Evolutionary conservation across 257 asterid species (phyloP), one percentile per base, ranked within the genome.

Genomic region (Leptodermis oblonga): DNA sequence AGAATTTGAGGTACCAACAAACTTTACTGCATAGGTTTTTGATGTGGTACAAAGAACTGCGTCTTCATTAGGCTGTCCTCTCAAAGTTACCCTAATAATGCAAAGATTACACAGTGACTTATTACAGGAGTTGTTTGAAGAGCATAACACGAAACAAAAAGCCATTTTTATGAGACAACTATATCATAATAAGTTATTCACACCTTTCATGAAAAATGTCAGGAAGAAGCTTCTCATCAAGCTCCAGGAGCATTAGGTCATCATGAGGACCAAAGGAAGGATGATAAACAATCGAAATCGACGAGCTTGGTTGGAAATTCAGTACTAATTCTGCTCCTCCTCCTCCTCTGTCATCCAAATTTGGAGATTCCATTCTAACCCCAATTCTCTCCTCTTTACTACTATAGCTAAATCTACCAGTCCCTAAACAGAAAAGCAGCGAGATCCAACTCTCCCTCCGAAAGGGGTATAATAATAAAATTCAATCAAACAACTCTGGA

Each of bases 11-110:
- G 95, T 86, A 31, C 97, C 99, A 53, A 93, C 99, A 76, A 85
- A 93, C 82, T 93, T 93, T 66, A 93, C 77, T 10, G 92, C 90
- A 75, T 86, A 93, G 61, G 99, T 90, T 85, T 93, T 93, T 52
- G 95, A 86, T 42, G 74, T 63, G 37, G 92, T 87, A 74, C 99
- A 93, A 33, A 93, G 87, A 82, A 93, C 99, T 69, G 96, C 96
- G 67, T 87, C 97, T 79, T 90, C 99, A 74, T 88, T 92, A 41
- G 88, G 92, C 78, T 82, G 89, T 31, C 99, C 99, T 86, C 99
- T 89, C 81, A 93, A 31, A 36, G 90, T 80, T 73, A 86, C 97
- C 67, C 97, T 91, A 65, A 39, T n/a, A 70, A 63, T 48, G 41
- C 43, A 69, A 33, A 70, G 20, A 11, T 5, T 74, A 9, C 23